phyloP scores from a whole-genome alignment of 2,329 filamentous ascomycete genomes.

The Chrysosporium queenslandicum region DNA sequence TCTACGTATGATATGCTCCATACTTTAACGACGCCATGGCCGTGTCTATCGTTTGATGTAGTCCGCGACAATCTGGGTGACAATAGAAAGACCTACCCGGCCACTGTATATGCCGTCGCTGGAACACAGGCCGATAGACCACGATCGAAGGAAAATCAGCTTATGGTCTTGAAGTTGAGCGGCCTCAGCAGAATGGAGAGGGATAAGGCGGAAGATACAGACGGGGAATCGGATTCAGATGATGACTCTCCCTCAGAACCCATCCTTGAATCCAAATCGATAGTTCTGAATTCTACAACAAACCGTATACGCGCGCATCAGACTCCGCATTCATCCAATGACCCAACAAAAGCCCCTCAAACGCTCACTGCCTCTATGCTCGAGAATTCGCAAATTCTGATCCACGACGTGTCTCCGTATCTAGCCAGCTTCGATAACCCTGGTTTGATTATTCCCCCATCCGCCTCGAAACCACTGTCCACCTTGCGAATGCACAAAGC shows the following conservation, averaged over 20 bases:
- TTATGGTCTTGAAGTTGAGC: constrained; percentile 95
- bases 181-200: constrained; percentile 79
- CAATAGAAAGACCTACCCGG: constrained; percentile 83
- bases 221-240: constrained; percentile 57
- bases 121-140: constrained; percentile 80
- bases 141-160: constrained; percentile 73
- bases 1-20: constrained; percentile 98
- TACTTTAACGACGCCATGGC: constrained; percentile 87
- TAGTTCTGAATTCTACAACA: constrained; percentile 75
- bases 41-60: constrained; percentile 92
- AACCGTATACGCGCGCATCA: constrained; percentile 90
- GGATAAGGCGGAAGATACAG: constrained; percentile 57
- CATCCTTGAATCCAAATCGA: constrained; percentile 83
- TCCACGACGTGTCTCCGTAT: constrained; percentile 89
- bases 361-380: constrained; percentile 88
- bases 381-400: constrained; percentile 76
- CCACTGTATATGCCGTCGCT: constrained; percentile 87
- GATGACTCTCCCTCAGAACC: constrained; percentile 70
- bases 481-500: constrained; percentile 84
- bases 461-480: constrained; percentile 77
- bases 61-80: constrained; percentile 77
- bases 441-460: constrained; percentile 65
- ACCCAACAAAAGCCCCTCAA: constrained; percentile 60
- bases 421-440: constrained; percentile 83
- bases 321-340: constrained; percentile 52